These are phyloP conservation scores for Boletus edulis DNA, from an alignment of 768 basidiomycete genomes.

Conservation along the genomic window DNA sequence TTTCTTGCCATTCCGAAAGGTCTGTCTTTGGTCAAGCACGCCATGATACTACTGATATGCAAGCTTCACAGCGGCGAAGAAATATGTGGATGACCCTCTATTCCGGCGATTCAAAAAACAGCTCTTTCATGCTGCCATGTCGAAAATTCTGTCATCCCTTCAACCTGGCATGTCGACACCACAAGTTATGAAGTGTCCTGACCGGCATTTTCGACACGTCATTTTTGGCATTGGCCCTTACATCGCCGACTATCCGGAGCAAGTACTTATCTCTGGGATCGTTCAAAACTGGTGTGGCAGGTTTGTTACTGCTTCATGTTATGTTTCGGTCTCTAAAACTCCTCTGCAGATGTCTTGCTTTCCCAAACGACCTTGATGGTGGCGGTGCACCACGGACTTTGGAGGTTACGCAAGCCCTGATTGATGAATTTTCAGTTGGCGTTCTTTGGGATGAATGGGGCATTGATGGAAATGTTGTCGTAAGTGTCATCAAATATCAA, in stretches of 20 bases:
- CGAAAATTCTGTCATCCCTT: conserved; percentile 1
- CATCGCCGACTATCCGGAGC: neutral
- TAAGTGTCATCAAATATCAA: conserved; percentile 1
- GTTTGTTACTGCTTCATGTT: neutral
- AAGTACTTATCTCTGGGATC: neutral
- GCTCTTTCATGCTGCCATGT: conserved; percentile 26
- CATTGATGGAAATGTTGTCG: conserved; percentile 22
- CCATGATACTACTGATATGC: no score
- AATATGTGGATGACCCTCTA: conserved; percentile 3
- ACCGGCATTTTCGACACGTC: conserved; percentile 27
- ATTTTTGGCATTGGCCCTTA: conserved; percentile 5
- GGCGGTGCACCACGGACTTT: neutral
- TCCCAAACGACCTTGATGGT: no score
- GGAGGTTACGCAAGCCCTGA: neutral
- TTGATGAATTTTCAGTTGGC: neutral
- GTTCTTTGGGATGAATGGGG: conserved; percentile 27
- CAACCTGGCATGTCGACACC: conserved; percentile 27
- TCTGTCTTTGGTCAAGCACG: conserved; percentile 4
- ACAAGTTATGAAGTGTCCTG: conserved; percentile 22
- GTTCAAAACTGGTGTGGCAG: neutral
- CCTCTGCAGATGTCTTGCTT: no score
- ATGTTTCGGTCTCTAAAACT: no score
- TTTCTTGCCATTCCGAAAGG: conserved; percentile 34
- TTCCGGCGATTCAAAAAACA: conserved; percentile 23
- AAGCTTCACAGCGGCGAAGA: no score